Percentiles rank a stretch among this genome's conserved stretches.
phyloP scores from a whole-genome alignment of 2,329 filamentous ascomycete genomes.

The Exophiala alcalophila region DNA sequence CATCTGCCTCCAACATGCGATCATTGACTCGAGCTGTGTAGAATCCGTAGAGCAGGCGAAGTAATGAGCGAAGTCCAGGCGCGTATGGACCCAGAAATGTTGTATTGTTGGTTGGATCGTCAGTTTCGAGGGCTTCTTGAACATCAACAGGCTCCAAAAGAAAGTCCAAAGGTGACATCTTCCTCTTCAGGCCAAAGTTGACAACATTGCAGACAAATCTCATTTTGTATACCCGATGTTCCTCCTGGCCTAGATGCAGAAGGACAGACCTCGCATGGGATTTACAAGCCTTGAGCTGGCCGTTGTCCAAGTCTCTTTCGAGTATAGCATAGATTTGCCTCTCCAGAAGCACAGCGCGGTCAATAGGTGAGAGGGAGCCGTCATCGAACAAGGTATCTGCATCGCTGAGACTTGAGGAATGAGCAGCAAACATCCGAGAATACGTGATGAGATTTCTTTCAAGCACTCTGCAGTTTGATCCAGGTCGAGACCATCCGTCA shows the following conservation, averaged over 20 bases:
- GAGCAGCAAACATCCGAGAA: conserved; percentile 3
- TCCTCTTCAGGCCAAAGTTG: conserved; percentile 9
- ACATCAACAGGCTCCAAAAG: conserved; percentile 4
- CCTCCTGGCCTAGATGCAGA: conserved; percentile 6
- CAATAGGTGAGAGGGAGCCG: conserved; percentile 14
- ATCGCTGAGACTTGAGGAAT: background rate
- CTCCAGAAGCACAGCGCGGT: conserved; percentile 27
- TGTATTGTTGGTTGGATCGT: background rate
- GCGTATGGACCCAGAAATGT: conserved; percentile 20
- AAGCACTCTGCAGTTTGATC: conserved; percentile 38
- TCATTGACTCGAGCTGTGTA: conserved; percentile 19
- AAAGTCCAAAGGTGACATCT: background rate
- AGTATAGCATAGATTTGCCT: conserved; percentile 23
- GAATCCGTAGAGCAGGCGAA: conserved; percentile 25
- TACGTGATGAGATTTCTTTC: conserved; percentile 32
- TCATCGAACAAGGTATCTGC: conserved; percentile 20
- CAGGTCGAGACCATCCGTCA: conserved; percentile 35
- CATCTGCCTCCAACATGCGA: conserved; percentile 7
- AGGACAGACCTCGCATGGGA: conserved; percentile 6
- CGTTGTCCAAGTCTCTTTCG: conserved; percentile 8
- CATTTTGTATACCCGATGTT: conserved; percentile 17
- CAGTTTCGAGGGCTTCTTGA: background rate
- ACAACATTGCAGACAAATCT: conserved; percentile 15
- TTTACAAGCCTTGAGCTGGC: conserved; percentile 6
- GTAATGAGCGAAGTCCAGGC: conserved; percentile 11